Conservation (phyloP, 129 eudicot genomes). For the Centaurea solstitialis region DNA sequence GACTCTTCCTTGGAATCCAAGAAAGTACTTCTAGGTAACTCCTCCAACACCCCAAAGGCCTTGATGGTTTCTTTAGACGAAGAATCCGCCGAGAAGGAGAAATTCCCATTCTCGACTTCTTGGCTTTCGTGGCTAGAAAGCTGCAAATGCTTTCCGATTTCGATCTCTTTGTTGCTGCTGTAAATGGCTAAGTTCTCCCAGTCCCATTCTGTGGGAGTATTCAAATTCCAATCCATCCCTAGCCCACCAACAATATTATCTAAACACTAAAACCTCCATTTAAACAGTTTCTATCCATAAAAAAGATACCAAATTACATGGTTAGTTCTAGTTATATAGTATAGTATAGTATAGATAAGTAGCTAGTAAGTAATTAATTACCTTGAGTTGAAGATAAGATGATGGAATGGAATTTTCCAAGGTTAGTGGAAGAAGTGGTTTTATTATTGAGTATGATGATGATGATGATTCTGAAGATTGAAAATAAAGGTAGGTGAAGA, state of each 20-base stretch:
- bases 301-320: slow-evolving; percentile 18
- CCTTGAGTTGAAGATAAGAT: slow-evolving; percentile 7
- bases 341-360: too few species aligned
- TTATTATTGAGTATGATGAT: slow-evolving; percentile 13
- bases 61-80: slow-evolving; percentile 30
- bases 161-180: slow-evolving; percentile 37
- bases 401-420: slow-evolving; percentile 15
- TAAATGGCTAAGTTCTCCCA: slow-evolving; percentile 52
- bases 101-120: slow-evolving; percentile 21
- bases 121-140: slow-evolving; percentile 29
- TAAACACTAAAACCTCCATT: slow-evolving; percentile 22
- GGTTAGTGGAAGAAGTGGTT: slow-evolving; percentile 27
- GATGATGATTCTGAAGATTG: slow-evolving; percentile 13
- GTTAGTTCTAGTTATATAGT: neutral
- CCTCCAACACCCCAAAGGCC: slow-evolving; percentile 20
- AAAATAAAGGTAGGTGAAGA: slow-evolving; percentile 29
- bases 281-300: neutral
- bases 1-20: slow-evolving; percentile 29
- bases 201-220: slow-evolving; percentile 48
- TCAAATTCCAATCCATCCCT: slow-evolving; percentile 52
- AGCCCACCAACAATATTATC: slow-evolving; percentile 7
- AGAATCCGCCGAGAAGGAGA: slow-evolving; percentile 30
- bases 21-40: slow-evolving; percentile 25
- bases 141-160: slow-evolving; percentile 32
- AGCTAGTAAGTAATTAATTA: neutral